A percentile compares a stretch with the other conserved stretches of the same genome.
phyloP scores from a whole-genome alignment of 805 yeast genomes.

The Blastobotrys attinorum region DNA sequence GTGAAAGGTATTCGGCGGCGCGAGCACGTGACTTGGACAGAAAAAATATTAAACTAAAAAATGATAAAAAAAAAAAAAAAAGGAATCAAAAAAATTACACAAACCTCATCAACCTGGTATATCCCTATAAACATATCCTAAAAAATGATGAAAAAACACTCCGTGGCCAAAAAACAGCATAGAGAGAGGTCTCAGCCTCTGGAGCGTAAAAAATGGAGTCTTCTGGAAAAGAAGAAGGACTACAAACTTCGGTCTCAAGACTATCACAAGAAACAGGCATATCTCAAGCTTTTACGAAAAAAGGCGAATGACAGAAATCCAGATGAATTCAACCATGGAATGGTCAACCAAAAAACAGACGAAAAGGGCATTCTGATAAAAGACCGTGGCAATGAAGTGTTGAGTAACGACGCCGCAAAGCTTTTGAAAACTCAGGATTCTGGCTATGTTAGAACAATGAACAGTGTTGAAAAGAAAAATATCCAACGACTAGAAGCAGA shows the following conservation, averaged over 20 bases:
- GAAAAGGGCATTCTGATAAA: slow-evolving; percentile 56
- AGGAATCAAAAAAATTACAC: too few species aligned
- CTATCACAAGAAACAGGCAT: slow-evolving; percentile 49
- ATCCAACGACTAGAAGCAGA: slow-evolving; percentile 45
- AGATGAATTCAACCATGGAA: slow-evolving; percentile 94
- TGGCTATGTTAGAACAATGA: slow-evolving; percentile 71
- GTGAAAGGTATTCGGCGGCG: background rate
- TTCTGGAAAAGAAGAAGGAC: slow-evolving; percentile 88
- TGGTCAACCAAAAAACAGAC: slow-evolving; percentile 67
- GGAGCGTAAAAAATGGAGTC: slow-evolving; percentile 67
- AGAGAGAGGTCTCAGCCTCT: slow-evolving; percentile 85
- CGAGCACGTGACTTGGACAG: background rate
- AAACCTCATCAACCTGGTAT: too few species aligned
- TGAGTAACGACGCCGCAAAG: slow-evolving; percentile 69
- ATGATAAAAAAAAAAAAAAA: too few species aligned
- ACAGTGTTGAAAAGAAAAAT: slow-evolving; percentile 59
- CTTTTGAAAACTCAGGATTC: slow-evolving; percentile 86
- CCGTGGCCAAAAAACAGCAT: slow-evolving; percentile 93
- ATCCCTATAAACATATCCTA: too few species aligned
- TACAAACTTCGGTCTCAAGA: slow-evolving; percentile 62
- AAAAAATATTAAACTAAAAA: background rate
- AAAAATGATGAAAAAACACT: slow-evolving; percentile 47
- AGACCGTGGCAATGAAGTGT: slow-evolving; percentile 45
- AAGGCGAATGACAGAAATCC: slow-evolving; percentile 76
- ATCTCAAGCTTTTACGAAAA: slow-evolving; percentile 58